Evolutionary conservation across 805 yeast species (phyloP), one percentile per base, ranked within the genome.

Genomic region (Yarrowia porcina): DNA sequence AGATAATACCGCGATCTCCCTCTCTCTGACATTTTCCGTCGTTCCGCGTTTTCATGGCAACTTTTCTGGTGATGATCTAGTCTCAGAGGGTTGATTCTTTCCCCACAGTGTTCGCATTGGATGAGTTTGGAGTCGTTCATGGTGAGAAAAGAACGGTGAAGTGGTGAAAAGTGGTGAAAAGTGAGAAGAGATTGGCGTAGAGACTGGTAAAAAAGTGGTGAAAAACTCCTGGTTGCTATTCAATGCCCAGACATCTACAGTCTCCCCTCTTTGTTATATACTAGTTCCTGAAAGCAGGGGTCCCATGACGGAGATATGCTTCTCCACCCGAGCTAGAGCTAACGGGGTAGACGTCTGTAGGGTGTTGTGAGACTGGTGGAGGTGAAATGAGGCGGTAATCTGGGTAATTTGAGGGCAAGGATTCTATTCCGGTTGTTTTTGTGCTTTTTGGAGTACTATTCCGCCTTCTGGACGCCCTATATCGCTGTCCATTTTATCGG

Each of bases 41-140:
- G 39, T 27, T 49, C 56, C 15, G 21, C 12, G 23, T 49, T 11
- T 13, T 49, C 39, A 17, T n/a, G 18, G n/a, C 56, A 49, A 5
- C 28, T 21, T n/a, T 49, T 49, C 7, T 49, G 56, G 25, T 49
- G 56, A 28, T 49, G 56, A 4, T 49, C 56, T 30, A 49, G 39
- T 3, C 56, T 25, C 15, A 49, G 28, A 2, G 56, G 56, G 39
- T 49, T 49, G 39, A 49, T 49, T 15, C 20, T 7, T 13, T 49
- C 56, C 15, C 39, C 11, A 38, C 56, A 49, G 39, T 20, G 30
- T 27, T 45, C 9, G 23, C 52, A 45, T 23, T 13, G 35, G 36
- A 45, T 45, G 20, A 45, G 36, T 18, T 45, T 45, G 2, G 52
- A 45, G 52, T 45, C 52, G 52, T 45, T 45, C 52, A 45, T 45